Base-by-base conservation (phyloP, 768 basidiomycete genomes). In the Phylloporus sp. region DNA sequence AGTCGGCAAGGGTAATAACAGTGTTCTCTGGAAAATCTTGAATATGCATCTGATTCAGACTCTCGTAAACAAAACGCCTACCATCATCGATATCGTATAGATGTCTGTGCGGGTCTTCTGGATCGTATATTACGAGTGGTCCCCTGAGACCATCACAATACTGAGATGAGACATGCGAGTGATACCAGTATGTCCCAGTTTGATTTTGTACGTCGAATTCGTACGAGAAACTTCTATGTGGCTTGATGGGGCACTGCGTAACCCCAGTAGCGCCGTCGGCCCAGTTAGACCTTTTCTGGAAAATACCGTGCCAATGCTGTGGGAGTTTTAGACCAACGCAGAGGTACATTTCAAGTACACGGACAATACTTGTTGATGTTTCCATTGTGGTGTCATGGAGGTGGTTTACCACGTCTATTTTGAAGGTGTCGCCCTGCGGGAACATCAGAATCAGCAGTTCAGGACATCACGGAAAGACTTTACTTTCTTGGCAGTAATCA, bases 251-350 rank as follows among this genome's bases (percentile, higher is more conserved):
- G 24, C 67, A 69, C 27, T 68, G 64, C 6, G 69, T 60, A n/a
- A 73, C 61, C n/a, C 61, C 65, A 4, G 65, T 58, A 4, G 63
- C 55, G 5, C 79, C 78, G 47, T 80, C 79, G 1, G 68, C 72
- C 60, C 65, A 74, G 46, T 69, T 74, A 9, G 72, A 70, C 2
- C 59, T 46, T 6, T 66, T 54, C 52, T 80, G 77, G 43, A 66
- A 65, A 32, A 80, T 52, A 9, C 77, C 77, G 52, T 79, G 78
- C 77, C 77, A 80, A 49, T 79, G 77, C 78, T 80, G n/a, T 8
- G 3, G 20, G 4, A 18, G 13, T 43, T 11, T 51, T 1, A 27
- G 27, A 33, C 5, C 11, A 15, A n/a, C 7, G 21, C 36, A 8
- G 15, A n/a, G 2, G 9, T 26, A 20, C 17, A 26, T 11, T n/a